Percentiles rank a stretch among this genome's conserved stretches.
phyloP scores from a whole-genome alignment of 371 early-diverging fungal species.

The Circinella umbellata region DNA sequence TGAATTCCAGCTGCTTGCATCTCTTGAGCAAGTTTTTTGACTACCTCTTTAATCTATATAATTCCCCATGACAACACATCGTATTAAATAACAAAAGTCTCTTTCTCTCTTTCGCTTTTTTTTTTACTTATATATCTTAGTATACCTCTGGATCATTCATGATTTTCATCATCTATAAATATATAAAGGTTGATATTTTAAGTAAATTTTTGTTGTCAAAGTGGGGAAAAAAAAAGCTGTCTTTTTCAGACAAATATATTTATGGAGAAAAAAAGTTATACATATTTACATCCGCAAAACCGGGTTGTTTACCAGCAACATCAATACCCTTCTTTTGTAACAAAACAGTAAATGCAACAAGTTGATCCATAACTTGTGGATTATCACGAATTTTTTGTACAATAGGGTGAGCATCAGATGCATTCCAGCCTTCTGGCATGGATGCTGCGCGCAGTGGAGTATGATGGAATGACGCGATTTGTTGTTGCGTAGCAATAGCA shows the following conservation, averaged over 20 bases:
- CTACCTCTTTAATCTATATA: slow-evolving; percentile 25
- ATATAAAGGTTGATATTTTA: not conserved
- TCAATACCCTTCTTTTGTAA: slow-evolving; percentile 43
- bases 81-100: not conserved
- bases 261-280: not conserved
- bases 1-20: slow-evolving; percentile 49
- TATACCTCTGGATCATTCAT: slow-evolving; percentile 48
- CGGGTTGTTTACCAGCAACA: slow-evolving; percentile 33
- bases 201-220: too few species aligned
- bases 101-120: not conserved
- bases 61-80: too few species aligned
- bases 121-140: not conserved
- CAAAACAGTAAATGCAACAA: slow-evolving; percentile 38
- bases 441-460: not conserved
- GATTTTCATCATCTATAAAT: slow-evolving; percentile 34
- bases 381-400: slow-evolving; percentile 38
- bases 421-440: slow-evolving; percentile 2
- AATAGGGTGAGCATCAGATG: slow-evolving; percentile 30
- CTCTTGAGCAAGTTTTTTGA: slow-evolving; percentile 31
- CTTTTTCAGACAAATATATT: not conserved
- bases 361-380: slow-evolving; percentile 43
- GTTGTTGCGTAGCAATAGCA: not conserved
- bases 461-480: not conserved
- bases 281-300: slow-evolving; percentile 34
- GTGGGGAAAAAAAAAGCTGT: too few species aligned